Base-by-base conservation (phyloP, 768 basidiomycete genomes). In the Stropharia rugosoannulata region DNA sequence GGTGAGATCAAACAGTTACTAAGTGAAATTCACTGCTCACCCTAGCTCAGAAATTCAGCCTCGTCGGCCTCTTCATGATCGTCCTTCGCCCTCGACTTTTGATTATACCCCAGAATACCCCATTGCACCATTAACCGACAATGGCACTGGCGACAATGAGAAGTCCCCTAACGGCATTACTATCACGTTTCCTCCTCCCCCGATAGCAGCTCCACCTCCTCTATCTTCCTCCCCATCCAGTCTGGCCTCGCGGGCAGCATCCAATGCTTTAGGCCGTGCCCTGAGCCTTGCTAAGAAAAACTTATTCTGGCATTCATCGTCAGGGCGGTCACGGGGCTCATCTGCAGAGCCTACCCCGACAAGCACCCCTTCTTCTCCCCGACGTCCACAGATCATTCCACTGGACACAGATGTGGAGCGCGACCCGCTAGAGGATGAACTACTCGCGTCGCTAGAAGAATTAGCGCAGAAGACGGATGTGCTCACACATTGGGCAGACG, bases 401-500 rank as follows among this genome's bases (percentile, higher is more conserved):
- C 58, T 75, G 49, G 80, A 77, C 47, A 73, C 71, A 5, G 78
- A 77, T 44, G 73, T 66, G 5, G 74, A 77, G 58, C 70, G 80
- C 16, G 87, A 90, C 63, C 87, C 87, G 1, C 74, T 89, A 61
- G 94, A 97, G 62, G 92, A 96, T 57, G 83, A 85, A 57, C 70
- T 97, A n/a, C 73, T 97, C n/a, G 83, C 78, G 2, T 70, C 74
- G 16, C 74, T 98, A 41, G 96, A 98, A 66, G 90, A 95, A 59
- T 75, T 95, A 3, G 96, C 95, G 35, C 93, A 97, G 78, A 99
- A 98, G 80, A 96, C 96, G 35, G 87, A 91, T 57, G 94, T 95
- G 50, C 74, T 98, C 56, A 90, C 90, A 54, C 88, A 90, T 58
- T 96, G 95, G 85, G 97, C 91, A 18, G 96, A 98, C 61, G 90